phyloP scores from a whole-genome alignment of 257 asterid genomes.

The Forsythia viridissima region DNA sequence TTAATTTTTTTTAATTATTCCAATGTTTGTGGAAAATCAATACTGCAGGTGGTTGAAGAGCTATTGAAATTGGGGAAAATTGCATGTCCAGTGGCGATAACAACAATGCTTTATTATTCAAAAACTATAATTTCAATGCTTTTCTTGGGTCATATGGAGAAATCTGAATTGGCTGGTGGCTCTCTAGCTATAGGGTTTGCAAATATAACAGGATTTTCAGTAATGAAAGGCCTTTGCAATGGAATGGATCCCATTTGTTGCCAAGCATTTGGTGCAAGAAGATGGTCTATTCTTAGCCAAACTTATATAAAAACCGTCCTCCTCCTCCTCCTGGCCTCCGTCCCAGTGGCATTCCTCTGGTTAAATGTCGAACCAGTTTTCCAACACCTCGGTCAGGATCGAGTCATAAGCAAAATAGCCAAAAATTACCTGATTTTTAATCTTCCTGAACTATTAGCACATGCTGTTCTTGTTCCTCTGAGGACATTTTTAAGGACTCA shows the following conservation, averaged over 20 bases:
- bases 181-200: slow-evolving; percentile 86
- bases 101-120: slow-evolving; percentile 67
- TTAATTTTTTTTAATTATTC: neutral
- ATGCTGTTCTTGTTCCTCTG: slow-evolving; percentile 61
- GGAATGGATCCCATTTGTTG: slow-evolving; percentile 92
- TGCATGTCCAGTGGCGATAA: slow-evolving; percentile 73
- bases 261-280: slow-evolving; percentile 79
- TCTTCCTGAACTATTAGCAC: slow-evolving; percentile 57
- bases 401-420: slow-evolving; percentile 54
- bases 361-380: slow-evolving; percentile 58
- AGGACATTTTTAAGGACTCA: slow-evolving; percentile 69
- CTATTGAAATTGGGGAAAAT: slow-evolving; percentile 40
- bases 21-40: neutral
- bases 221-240: slow-evolving; percentile 73
- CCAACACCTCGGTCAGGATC: slow-evolving; percentile 62
- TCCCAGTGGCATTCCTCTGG: slow-evolving; percentile 69
- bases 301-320: slow-evolving; percentile 64
- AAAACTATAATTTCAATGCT: slow-evolving; percentile 83
- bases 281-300: slow-evolving; percentile 58
- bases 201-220: slow-evolving; percentile 71
- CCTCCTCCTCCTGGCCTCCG: slow-evolving; percentile 58
- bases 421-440: slow-evolving; percentile 55
- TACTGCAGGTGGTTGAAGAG: slow-evolving; percentile 56
- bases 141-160: slow-evolving; percentile 78
- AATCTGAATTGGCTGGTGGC: slow-evolving; percentile 75